Conservation (phyloP, 116 monocot genomes). For the Zostera marina region DNA sequence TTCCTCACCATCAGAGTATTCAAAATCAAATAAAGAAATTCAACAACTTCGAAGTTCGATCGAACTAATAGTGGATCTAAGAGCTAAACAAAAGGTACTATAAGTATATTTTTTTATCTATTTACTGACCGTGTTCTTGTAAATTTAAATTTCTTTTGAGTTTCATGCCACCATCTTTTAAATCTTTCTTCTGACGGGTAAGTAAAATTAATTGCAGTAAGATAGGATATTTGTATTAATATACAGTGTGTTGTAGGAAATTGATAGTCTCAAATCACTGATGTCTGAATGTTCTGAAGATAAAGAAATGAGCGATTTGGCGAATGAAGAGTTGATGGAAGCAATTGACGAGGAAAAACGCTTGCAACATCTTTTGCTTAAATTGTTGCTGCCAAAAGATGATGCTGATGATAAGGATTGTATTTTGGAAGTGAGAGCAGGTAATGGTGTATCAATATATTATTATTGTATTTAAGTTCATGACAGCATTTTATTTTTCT, state of each 20-base stretch:
- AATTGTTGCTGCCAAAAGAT: conserved; percentile 84
- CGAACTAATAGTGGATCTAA: conserved; percentile 54
- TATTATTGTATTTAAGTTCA: neutral
- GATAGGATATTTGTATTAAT: too few relatives aligned
- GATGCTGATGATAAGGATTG: conserved; percentile 94
- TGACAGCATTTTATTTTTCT: neutral
- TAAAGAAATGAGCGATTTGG: conserved; percentile 78
- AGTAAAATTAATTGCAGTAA: neutral
- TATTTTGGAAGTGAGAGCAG: conserved; percentile 97
- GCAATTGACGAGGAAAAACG: conserved; percentile 52
- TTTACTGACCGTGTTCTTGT: neutral
- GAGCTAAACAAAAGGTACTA: conserved; percentile 44
- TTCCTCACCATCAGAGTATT: conserved; percentile 41
- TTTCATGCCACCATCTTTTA: neutral
- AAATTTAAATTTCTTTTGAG: neutral
- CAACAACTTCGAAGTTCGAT: conserved; percentile 38
- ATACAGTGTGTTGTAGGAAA: conserved; percentile 42
- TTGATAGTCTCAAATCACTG: conserved; percentile 52
- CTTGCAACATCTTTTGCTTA: conserved; percentile 48
- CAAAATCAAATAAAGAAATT: conserved; percentile 76
- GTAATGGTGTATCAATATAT: conserved; percentile 16
- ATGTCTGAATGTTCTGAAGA: conserved; percentile 53
- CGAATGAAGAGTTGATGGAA: conserved; percentile 50
- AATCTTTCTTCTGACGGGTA: neutral
- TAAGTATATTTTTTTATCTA: neutral